Evolutionary conservation across 371 early-diverging fungal genomes (phyloP).

Genomic region (Lichtheimia hyalospora): DNA sequence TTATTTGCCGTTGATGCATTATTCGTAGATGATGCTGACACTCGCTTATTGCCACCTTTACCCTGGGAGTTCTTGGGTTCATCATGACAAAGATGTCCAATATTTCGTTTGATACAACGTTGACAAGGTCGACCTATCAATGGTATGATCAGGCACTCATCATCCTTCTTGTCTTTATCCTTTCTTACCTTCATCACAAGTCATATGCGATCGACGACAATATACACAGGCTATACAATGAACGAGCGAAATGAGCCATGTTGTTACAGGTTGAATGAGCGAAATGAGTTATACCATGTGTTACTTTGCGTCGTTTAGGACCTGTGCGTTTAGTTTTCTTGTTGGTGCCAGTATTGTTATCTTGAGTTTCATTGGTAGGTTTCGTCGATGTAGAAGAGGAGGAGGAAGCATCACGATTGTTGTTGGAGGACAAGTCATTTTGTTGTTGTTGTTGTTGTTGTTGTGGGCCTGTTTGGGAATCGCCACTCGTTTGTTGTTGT

Average conservation of each 20-base stretch:
- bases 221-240: conserved; percentile 65
- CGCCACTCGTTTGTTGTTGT: too few species aligned
- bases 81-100: conserved; percentile 80
- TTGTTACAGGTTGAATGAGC: background rate
- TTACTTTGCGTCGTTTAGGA: background rate
- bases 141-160: background rate
- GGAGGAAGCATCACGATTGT: too few species aligned
- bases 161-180: background rate
- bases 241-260: background rate
- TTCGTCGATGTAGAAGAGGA: too few species aligned
- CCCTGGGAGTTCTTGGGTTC: conserved; percentile 39
- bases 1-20: background rate
- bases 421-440: too few species aligned
- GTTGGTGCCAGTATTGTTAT: background rate
- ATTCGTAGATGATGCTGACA: background rate
- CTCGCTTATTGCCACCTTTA: background rate
- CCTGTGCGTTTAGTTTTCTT: background rate
- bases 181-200: conserved; percentile 66
- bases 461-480: too few species aligned
- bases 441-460: too few species aligned
- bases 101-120: conserved; percentile 87
- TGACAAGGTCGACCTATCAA: conserved; percentile 79
- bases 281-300: background rate
- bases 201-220: conserved; percentile 82
- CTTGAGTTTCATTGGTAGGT: too few species aligned